Evolutionary conservation across 148 eudicot species (phyloP), one percentile per base, ranked within the genome.

Genomic region (Drosera capensis): DNA sequence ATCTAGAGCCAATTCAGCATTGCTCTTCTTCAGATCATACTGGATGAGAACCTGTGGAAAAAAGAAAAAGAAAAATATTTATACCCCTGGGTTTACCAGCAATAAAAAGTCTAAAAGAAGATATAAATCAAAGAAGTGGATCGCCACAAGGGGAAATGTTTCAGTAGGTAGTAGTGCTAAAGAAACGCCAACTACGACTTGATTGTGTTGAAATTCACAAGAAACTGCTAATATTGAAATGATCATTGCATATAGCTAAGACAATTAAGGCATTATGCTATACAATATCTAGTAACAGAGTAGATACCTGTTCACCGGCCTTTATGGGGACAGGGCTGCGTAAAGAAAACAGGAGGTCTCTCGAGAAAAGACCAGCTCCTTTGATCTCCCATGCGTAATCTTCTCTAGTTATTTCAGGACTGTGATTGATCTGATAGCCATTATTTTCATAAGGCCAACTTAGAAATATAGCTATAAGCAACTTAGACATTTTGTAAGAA

Each of bases 291-390:
- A 24, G 1, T 13, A 57, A 0, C 3, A 57, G 30, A 8, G 24
- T 26, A 68, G 42, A 22, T 48, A 43, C 57, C 57, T 53, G 57
- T 14, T 30, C 48, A 19, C 57, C 57, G 28, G 57, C 57, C 48
- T 53, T 53, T 42, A 90, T 73, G 16, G 79, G 46, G 46, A 70
- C 59, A 17, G 99, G 95, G 49, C 67, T 65, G 14, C 80, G 69
- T 45, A 90, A 39, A 40, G 94, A 86, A 57, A 90, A 90, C 19
- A 85, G 56, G 43, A 60, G 73, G 8, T 90, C 95, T 64, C 94
- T 69, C 26, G 95, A 75, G 67, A 90, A 90, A 41, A 90, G 82
- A 23, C 99, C 99, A n/a, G 79, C 78, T 52, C 95, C 99, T 65
- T 60, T 73, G 45, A 90, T 71, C 66, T 90, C 99, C 56, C 70